phyloP scores from a whole-genome alignment of 176 grass and related monocot species.

The Eragrostis curvula region DNA sequence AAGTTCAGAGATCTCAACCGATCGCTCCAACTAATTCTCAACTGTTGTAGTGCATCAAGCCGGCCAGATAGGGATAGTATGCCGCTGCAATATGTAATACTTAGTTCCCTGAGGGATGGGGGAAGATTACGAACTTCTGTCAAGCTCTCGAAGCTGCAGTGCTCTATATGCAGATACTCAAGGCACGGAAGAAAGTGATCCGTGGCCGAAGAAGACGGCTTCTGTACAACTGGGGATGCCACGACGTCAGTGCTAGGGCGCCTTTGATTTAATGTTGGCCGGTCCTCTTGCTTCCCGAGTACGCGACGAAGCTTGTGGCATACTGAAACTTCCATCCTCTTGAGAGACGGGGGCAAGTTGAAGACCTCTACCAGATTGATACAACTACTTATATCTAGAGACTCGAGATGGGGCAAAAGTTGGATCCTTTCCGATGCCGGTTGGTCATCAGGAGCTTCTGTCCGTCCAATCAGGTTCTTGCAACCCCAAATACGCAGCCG shows the following conservation, averaged over 20 bases:
- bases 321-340: rapidly evolving
- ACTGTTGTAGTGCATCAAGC: too few species aligned
- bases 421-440: background rate
- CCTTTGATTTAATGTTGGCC: background rate
- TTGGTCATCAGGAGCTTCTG: background rate
- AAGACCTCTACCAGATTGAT: background rate
- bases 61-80: too few species aligned
- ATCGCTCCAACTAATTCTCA: too few species aligned
- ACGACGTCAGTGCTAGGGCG: background rate
- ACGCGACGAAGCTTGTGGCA: background rate
- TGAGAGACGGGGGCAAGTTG: background rate
- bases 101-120: too few species aligned
- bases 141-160: too few species aligned
- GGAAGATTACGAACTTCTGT: too few species aligned
- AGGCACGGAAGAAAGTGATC: too few species aligned
- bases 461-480: background rate
- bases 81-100: too few species aligned
- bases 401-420: background rate
- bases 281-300: background rate
- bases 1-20: too few species aligned
- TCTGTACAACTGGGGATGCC: background rate
- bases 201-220: too few species aligned
- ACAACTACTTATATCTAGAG: rapidly evolving
- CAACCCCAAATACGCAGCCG: rapidly evolving
- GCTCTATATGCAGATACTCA: too few species aligned